Conservation (phyloP, 2,329 filamentous ascomycete species). For the Aphanocladium album region DNA sequence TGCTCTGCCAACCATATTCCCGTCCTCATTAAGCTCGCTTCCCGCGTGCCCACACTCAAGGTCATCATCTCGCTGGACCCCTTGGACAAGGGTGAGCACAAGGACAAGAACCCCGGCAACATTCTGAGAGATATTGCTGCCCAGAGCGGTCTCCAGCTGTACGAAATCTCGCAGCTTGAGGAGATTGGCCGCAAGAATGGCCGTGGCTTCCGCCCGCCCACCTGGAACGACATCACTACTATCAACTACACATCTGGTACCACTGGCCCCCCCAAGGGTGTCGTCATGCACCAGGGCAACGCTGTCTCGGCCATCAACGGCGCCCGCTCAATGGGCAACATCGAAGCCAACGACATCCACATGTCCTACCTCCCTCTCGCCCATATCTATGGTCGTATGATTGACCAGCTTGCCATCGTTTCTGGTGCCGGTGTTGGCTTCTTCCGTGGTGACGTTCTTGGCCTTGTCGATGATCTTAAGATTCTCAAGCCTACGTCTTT, state of each 20-base stretch:
- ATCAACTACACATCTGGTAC: constrained; percentile 68
- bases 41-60: constrained; percentile 76
- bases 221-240: constrained; percentile 72
- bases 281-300: constrained; percentile 64
- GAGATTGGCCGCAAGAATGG: constrained; percentile 68
- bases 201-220: constrained; percentile 67
- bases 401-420: constrained; percentile 72
- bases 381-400: constrained; percentile 86
- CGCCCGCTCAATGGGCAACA: constrained; percentile 52
- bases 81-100: constrained; percentile 71
- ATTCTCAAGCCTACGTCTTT: constrained; percentile 76
- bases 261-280: constrained; percentile 53
- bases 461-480: constrained; percentile 88
- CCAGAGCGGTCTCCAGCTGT: constrained; percentile 70
- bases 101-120: constrained; percentile 71
- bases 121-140: constrained; percentile 71
- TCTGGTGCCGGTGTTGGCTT: constrained; percentile 78
- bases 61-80: constrained; percentile 83
- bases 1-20: constrained; percentile 79
- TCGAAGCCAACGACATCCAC: constrained; percentile 53
- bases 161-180: constrained; percentile 77
- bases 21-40: constrained; percentile 70
- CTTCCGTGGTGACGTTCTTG: constrained; percentile 86
- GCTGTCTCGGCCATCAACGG: constrained; percentile 70
- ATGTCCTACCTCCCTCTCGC: constrained; percentile 90